Conservation (phyloP, 2,329 filamentous ascomycete species). For the Paecilomyces dactylethromorphus region DNA sequence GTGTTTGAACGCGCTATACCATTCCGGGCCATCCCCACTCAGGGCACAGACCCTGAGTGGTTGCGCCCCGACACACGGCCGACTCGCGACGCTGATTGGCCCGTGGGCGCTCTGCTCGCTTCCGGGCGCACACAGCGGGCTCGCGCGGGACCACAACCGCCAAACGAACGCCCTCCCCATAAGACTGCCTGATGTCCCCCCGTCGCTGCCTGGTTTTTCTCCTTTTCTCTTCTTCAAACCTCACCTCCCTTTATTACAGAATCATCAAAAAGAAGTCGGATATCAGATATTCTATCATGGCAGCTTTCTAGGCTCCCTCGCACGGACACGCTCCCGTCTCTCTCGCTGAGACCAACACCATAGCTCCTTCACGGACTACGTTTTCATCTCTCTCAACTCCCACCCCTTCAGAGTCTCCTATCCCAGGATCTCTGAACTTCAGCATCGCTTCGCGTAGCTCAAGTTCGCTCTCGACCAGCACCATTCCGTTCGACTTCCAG, state of each 20-base stretch:
- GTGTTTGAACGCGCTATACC: constrained; percentile 3
- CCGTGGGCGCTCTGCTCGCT: not conserved
- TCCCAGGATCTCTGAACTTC: constrained; percentile 40
- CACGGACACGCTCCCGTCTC: constrained; percentile 23
- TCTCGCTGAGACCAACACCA: constrained; percentile 34
- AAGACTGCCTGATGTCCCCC: constrained; percentile 34
- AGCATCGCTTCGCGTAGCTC: constrained; percentile 37
- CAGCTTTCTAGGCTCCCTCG: constrained; percentile 29
- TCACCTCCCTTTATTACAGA: constrained; percentile 2
- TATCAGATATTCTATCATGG: constrained; percentile 27
- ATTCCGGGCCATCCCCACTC: constrained; percentile 4
- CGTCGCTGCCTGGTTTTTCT: constrained; percentile 27
- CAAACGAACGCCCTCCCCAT: constrained; percentile 11
- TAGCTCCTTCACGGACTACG: constrained; percentile 28
- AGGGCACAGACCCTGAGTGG: constrained; percentile 17
- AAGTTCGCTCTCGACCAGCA: constrained; percentile 29
- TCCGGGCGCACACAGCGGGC: constrained; percentile 10
- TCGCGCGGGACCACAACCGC: not conserved
- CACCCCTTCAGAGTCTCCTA: constrained; percentile 36
- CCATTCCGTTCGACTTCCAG: constrained; percentile 36
- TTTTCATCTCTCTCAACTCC: constrained; percentile 18
- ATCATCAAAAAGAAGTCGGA: constrained; percentile 5
- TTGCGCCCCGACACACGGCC: not conserved
- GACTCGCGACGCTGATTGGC: not conserved
- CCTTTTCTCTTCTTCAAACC: constrained; percentile 11